Percentiles rank a stretch among this genome's conserved stretches.
These are phyloP conservation scores for Colletotrichum incanum DNA, from an alignment of 2,329 filamentous ascomycete genomes.

Conservation along the genomic window DNA sequence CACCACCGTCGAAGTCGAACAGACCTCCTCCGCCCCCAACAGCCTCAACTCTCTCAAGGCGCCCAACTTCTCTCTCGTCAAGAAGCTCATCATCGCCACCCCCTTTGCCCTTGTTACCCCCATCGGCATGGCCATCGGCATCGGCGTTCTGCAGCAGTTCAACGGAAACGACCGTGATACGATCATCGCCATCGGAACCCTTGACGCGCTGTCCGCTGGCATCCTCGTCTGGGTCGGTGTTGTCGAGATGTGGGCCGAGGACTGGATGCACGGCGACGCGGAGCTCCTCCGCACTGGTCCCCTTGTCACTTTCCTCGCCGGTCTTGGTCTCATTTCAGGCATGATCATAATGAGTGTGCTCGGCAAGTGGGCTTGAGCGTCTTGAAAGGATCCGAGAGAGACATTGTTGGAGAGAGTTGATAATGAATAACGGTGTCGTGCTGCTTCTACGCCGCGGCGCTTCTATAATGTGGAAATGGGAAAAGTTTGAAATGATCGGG, in stretches of 20 bases:
- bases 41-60: constrained; percentile 34
- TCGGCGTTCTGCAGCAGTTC: constrained; percentile 78
- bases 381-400: not conserved
- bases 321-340: constrained; percentile 71
- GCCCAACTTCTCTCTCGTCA: constrained; percentile 54
- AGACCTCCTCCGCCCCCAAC: constrained; percentile 43
- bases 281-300: constrained; percentile 69
- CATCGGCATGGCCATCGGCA: constrained; percentile 85
- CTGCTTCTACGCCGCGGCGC: not conserved
- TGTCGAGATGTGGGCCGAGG: constrained; percentile 84
- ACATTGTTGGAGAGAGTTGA: not conserved
- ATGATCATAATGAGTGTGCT: constrained; percentile 80
- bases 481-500: constrained; percentile 20
- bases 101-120: constrained; percentile 82
- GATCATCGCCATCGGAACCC: constrained; percentile 79
- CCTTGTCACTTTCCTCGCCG: constrained; percentile 64
- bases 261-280: constrained; percentile 73
- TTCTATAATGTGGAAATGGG: not conserved
- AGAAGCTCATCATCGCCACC: constrained; percentile 74
- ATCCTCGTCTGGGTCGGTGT: constrained; percentile 86
- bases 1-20: constrained; percentile 45
- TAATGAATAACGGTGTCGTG: constrained; percentile 19
- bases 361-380: constrained; percentile 79
- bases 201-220: constrained; percentile 82
- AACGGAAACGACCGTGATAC: constrained; percentile 81